phyloP scores from a whole-genome alignment of 305 asterid genomes.

The Lippia alba region DNA sequence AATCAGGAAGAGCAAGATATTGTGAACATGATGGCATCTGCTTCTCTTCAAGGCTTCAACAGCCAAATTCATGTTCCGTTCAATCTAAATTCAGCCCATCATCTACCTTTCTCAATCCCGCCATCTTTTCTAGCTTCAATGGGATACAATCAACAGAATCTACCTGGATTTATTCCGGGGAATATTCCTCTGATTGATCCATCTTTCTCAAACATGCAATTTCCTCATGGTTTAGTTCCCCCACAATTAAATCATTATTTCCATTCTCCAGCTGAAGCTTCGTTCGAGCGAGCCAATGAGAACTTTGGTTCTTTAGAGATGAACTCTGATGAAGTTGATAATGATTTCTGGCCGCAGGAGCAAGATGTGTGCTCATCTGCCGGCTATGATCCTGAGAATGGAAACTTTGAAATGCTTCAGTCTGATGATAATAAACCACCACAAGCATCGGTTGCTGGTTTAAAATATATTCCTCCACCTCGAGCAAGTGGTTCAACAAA shows the following conservation, averaged over 20 bases:
- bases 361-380: slow-evolving; percentile 59
- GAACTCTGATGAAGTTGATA: slow-evolving; percentile 63
- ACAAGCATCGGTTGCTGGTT: slow-evolving; percentile 49
- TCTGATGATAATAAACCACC: slow-evolving; percentile 56
- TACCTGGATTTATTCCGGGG: slow-evolving; percentile 73
- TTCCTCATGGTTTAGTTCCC: slow-evolving; percentile 72
- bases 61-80: slow-evolving; percentile 74
- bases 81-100: slow-evolving; percentile 60
- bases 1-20: slow-evolving; percentile 87
- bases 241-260: slow-evolving; percentile 68
- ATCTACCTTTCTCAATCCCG: slow-evolving; percentile 76
- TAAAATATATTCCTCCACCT: slow-evolving; percentile 70
- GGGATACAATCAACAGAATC: slow-evolving; percentile 74
- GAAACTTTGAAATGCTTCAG: slow-evolving; percentile 51
- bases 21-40: slow-evolving; percentile 90
- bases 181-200: slow-evolving; percentile 78
- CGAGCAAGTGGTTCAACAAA: slow-evolving; percentile 53
- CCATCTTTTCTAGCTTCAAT: slow-evolving; percentile 83
- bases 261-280: slow-evolving; percentile 59
- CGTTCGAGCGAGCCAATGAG: slow-evolving; percentile 62
- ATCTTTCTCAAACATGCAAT: slow-evolving; percentile 70
- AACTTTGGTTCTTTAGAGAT: slow-evolving; percentile 60
- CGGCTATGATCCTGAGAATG: slow-evolving; percentile 63
- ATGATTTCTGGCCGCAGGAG: slow-evolving; percentile 68
- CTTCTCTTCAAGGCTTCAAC: slow-evolving; percentile 78